phyloP scores from a whole-genome alignment of 2,329 filamentous ascomycete genomes.

The Colletotrichum lini region DNA sequence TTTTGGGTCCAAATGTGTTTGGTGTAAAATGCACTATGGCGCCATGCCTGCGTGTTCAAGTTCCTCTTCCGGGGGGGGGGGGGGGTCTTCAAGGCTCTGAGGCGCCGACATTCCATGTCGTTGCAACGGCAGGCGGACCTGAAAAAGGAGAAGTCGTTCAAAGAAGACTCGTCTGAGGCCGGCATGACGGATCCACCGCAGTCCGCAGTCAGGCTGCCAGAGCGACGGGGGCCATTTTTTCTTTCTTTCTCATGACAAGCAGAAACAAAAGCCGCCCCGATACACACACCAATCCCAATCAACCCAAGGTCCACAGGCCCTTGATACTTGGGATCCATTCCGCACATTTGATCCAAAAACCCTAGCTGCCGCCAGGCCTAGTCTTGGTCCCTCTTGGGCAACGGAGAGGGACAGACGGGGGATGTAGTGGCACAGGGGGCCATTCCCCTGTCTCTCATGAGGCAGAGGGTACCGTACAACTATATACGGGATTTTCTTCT shows the following conservation, averaged over 20 bases:
- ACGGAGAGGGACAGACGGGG: slow-evolving; percentile 27
- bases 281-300: slow-evolving; percentile 26
- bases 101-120: slow-evolving; percentile 6
- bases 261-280: slow-evolving; percentile 38
- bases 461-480: neutral
- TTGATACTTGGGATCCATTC: slow-evolving; percentile 34
- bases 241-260: slow-evolving; percentile 30
- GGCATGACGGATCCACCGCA: slow-evolving; percentile 29
- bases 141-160: slow-evolving; percentile 36
- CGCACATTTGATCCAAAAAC: slow-evolving; percentile 41
- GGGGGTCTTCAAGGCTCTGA: neutral
- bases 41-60: slow-evolving; percentile 6
- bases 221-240: slow-evolving; percentile 11
- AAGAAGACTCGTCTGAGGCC: slow-evolving; percentile 40
- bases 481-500: slow-evolving; percentile 22
- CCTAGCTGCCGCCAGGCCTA: slow-evolving; percentile 42
- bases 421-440: slow-evolving; percentile 25
- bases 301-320: slow-evolving; percentile 39
- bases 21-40: slow-evolving; percentile 7
- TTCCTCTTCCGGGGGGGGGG: neutral
- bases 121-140: slow-evolving; percentile 2
- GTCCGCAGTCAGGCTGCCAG: neutral
- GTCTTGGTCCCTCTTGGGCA: slow-evolving; percentile 30
- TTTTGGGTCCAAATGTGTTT: slow-evolving; percentile 1
- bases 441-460: slow-evolving; percentile 30